phyloP scores from a whole-genome alignment of 768 basidiomycete species.

The Rhizopogon vulgaris region DNA sequence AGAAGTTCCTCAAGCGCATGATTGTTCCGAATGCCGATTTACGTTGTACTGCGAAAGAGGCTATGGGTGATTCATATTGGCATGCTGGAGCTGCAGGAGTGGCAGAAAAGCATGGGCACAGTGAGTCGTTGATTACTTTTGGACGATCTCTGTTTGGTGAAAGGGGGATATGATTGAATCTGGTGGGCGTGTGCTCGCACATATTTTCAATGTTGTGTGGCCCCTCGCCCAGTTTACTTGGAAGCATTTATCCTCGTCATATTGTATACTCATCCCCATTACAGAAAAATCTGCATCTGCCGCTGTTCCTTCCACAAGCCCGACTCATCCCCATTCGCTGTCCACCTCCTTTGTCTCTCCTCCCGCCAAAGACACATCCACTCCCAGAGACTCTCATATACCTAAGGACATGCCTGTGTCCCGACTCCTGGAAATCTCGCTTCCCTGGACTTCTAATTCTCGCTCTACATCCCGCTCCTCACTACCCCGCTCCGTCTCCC shows the following conservation, averaged over 20 bases:
- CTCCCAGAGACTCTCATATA: constrained; percentile 10
- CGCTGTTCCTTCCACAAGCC: constrained; percentile 3
- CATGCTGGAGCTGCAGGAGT: constrained; percentile 23
- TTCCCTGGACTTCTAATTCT: constrained; percentile 26
- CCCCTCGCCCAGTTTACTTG: background rate
- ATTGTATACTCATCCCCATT: background rate
- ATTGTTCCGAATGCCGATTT: constrained; percentile 77
- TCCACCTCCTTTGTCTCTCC: constrained; percentile 15
- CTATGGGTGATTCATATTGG: constrained; percentile 69
- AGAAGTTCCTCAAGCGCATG: constrained; percentile 72
- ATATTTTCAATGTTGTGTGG: no score
- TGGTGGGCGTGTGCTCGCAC: no score
- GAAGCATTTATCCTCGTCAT: background rate
- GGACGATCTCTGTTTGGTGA: no score
- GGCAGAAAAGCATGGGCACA: constrained; percentile 25
- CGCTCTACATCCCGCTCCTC: constrained; percentile 11
- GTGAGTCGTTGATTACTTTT: constrained; percentile 27
- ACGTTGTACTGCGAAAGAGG: constrained; percentile 62
- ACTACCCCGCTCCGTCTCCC: constrained; percentile 11
- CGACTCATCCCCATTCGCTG: constrained; percentile 12
- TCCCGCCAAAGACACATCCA: constrained; percentile 14
- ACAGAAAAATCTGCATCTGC: constrained; percentile 31
- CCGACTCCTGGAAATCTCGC: constrained; percentile 27
- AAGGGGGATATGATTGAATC: no score
- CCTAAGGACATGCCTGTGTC: constrained; percentile 19